Evolutionary conservation across 2,329 filamentous ascomycete genomes (phyloP), one percentile per base, ranked within the genome.

Genomic region (Grosmannia clavigera): DNA sequence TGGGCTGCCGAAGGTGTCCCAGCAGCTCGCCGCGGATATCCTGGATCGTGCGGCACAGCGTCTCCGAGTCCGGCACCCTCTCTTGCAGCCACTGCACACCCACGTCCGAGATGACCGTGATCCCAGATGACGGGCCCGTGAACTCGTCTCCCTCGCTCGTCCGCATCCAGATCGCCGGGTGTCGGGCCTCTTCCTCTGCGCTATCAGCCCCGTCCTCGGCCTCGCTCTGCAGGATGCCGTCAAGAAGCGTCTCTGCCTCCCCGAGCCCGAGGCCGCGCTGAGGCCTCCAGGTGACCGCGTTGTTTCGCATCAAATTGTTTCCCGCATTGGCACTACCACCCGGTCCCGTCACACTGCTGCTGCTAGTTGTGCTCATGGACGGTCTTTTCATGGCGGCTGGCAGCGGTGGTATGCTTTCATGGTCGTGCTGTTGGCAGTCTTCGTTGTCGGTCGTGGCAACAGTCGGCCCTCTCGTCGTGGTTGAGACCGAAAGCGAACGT

Each of bases 71-170:
- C 3, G 59, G 48, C 46, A 58, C 40, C 19, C 66, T 64, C 55
- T 65, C 66, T 63, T 69, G 70, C 52, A 72, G 60, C 70, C 70
- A 71, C 59, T 63, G 62, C 53, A 72, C 64, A 4, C 59, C 62
- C 7, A 58, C 57, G n/a, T 64, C 63, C n/a, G 66, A 60, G 35
- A 60, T 58, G 12, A 35, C 51, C 6, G 59, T 46, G 35, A 60
- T 53, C 6, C 59, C 59, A 27, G 59, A 60, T n/a, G 59, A 60
- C 50, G 59, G 55, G 1, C 59, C 59, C 38, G 59, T 60, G 50
- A 54, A 60, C 51, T 60, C 59, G 50, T 60, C 59, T 35, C 59
- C 59, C 25, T 58, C 59, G 14, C 31, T 22, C 27, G 52, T 53
- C 25, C 59, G 48, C 35, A 60, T 60, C 59, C 59, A 60, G 33